A percentile compares a stretch with the other conserved stretches of the same genome.
Evolutionary conservation across 805 yeast genomes (phyloP).

Genomic region (Schwanniomyces yamadae): DNA sequence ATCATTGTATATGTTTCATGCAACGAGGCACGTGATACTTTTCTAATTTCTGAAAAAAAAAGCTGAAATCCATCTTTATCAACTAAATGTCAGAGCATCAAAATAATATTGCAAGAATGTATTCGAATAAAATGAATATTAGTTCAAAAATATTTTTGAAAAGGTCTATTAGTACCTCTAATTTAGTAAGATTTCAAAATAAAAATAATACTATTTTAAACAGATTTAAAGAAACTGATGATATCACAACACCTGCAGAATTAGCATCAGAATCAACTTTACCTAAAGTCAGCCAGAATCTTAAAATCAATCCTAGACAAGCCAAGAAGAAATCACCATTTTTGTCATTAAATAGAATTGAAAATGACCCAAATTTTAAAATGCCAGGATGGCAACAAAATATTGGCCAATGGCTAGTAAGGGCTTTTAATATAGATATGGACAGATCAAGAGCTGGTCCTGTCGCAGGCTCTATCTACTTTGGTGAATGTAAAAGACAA

Average conservation of each 20-base stretch:
- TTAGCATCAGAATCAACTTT: conserved; percentile 41
- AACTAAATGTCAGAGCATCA: no score
- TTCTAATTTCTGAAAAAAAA: no score
- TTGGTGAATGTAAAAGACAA: conserved; percentile 83
- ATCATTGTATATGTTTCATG: no score
- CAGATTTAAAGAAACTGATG: conserved; percentile 11
- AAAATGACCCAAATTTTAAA: conserved; percentile 33
- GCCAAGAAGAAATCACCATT: conserved; percentile 37
- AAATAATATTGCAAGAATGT: no score
- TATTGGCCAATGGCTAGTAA: conserved; percentile 64
- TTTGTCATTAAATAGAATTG: conserved; percentile 37
- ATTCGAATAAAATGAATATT: no score
- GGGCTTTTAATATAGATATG: conserved; percentile 76
- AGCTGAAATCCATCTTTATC: no score
- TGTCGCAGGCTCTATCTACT: conserved; percentile 85
- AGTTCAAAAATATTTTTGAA: neutral
- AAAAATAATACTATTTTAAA: conserved; percentile 13
- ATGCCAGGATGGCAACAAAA: conserved; percentile 39
- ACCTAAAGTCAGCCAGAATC: conserved; percentile 37
- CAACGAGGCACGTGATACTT: no score
- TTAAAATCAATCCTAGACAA: conserved; percentile 34
- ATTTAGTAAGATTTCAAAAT: conserved; percentile 7
- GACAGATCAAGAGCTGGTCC: conserved; percentile 92
- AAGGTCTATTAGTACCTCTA: conserved; percentile 3
- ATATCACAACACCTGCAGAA: conserved; percentile 27